Evolutionary conservation across 2,329 filamentous ascomycete genomes (phyloP).

Genomic region (Zymoseptoria crescenta): DNA sequence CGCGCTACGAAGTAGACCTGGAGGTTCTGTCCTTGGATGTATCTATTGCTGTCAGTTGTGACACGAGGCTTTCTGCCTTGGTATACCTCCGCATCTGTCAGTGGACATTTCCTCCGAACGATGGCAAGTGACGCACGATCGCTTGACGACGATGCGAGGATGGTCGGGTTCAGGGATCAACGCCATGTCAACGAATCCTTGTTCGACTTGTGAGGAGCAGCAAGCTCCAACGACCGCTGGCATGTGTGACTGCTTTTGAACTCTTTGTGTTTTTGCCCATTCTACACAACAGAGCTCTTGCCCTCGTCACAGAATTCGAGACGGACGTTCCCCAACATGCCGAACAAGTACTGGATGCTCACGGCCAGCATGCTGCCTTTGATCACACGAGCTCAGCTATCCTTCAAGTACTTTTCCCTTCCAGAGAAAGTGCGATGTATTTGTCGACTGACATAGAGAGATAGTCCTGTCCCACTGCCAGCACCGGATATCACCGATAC

Average conservation of each 20-base stretch:
- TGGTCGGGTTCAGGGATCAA: no score
- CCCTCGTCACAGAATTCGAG: background rate
- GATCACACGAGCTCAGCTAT: background rate
- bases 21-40: no score
- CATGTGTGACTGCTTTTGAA: background rate
- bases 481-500: background rate
- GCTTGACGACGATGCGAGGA: no score
- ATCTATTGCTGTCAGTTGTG: no score
- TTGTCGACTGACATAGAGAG: background rate
- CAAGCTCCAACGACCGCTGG: background rate
- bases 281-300: background rate
- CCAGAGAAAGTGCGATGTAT: background rate
- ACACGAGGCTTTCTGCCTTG: no score
- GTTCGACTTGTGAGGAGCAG: background rate
- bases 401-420: background rate
- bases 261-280: background rate
- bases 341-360: background rate
- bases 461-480: background rate
- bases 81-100: no score
- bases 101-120: no score
- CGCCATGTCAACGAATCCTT: background rate
- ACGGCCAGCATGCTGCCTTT: background rate
- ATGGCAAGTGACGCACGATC: no score
- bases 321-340: background rate
- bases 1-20: no score